Percentiles rank a stretch among this genome's conserved stretches.
These are phyloP conservation scores for Xylaria intraflava DNA, from an alignment of 495 filamentous ascomycete genomes.

Conservation along the genomic window DNA sequence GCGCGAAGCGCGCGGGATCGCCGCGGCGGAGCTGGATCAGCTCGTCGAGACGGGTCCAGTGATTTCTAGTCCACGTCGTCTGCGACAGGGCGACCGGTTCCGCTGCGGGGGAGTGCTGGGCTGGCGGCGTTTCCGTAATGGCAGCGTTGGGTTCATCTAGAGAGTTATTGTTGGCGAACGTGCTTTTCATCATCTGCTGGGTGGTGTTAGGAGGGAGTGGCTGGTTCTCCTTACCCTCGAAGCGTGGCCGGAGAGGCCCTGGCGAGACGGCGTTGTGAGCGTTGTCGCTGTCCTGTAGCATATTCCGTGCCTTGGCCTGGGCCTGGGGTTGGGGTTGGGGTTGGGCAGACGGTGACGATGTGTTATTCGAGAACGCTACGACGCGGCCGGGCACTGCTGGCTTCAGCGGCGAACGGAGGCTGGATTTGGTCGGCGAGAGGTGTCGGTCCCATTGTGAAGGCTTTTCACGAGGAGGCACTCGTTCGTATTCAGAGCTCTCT, in stretches of 20 bases:
- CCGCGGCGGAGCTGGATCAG: conserved; percentile 25
- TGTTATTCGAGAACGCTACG: conserved; percentile 40
- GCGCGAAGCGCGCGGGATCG: conserved; percentile 25
- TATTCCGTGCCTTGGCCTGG: conserved; percentile 23
- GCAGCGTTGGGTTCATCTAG: not conserved
- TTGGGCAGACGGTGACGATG: too few relatives aligned
- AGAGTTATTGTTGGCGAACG: conserved; percentile 4
- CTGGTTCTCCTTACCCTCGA: conserved; percentile 14
- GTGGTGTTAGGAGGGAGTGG: not conserved
- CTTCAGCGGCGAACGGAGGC: conserved; percentile 46
- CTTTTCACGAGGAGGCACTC: conserved; percentile 23
- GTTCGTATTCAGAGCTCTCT: conserved; percentile 27
- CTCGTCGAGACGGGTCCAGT: conserved; percentile 38
- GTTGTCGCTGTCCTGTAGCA: not conserved
- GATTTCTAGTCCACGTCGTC: conserved; percentile 32
- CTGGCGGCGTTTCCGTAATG: not conserved
- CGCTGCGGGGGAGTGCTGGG: not conserved
- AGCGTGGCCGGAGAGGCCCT: conserved; percentile 9
- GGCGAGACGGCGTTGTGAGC: conserved; percentile 4
- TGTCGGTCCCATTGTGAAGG: conserved; percentile 29
- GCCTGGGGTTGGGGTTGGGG: too few relatives aligned
- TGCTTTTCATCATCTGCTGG: conserved; percentile 1
- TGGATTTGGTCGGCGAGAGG: conserved; percentile 45
- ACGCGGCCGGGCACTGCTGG: conserved; percentile 40
- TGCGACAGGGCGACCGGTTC: conserved; percentile 22